phyloP scores from a whole-genome alignment of 352 stramenopile species.

The Elongisporangium anandrum region DNA sequence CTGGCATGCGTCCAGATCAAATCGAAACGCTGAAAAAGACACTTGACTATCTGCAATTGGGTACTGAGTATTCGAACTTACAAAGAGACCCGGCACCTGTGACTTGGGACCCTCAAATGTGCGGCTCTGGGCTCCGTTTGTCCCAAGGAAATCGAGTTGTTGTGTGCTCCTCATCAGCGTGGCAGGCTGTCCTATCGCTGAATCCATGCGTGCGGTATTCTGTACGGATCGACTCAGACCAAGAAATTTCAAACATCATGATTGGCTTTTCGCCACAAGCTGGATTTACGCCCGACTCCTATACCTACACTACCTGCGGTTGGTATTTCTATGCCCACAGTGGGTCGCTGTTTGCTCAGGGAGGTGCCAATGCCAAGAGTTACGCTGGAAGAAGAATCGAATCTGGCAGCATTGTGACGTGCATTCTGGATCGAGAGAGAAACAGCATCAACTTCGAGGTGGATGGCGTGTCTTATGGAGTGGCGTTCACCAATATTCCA shows the following conservation, averaged over 20 bases:
- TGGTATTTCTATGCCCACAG: not conserved
- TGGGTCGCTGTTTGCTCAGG: not conserved
- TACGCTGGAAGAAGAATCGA: not conserved
- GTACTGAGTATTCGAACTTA: not conserved
- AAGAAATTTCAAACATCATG: not conserved
- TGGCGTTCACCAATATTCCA: not conserved
- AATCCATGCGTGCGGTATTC: not conserved
- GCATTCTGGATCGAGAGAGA: not conserved
- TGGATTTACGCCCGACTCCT: not conserved
- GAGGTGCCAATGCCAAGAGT: not conserved
- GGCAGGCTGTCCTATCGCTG: not conserved
- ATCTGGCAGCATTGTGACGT: not conserved
- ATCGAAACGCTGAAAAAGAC: constrained; percentile 1
- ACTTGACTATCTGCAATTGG: not conserved
- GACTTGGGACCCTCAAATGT: not conserved
- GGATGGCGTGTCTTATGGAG: not conserved
- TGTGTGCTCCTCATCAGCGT: not conserved
- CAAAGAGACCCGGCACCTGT: not conserved
- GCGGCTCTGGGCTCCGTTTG: not conserved
- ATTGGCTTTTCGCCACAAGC: not conserved
- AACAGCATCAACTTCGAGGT: not conserved
- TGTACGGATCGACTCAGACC: not conserved
- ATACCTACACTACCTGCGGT: not conserved
- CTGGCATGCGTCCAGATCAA: not conserved
- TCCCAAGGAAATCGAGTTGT: not conserved